Conservation (phyloP, 106 monocot species). For the Dendrobium huoshanense region DNA sequence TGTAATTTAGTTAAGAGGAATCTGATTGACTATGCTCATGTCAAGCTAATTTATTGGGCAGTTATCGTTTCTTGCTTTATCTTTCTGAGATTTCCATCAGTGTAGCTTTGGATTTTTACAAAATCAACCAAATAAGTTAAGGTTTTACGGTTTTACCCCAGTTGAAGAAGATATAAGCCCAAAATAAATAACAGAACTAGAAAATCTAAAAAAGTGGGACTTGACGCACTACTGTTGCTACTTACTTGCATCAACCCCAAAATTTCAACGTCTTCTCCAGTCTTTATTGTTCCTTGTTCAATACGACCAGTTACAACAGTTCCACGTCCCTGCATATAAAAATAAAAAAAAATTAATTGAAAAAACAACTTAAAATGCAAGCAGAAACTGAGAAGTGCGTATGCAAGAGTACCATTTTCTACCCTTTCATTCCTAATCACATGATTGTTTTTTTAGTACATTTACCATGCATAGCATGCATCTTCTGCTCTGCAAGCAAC, state of each 20-base stretch:
- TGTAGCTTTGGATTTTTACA: not conserved
- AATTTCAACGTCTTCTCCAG: slow-evolving; percentile 33
- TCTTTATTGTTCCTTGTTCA: slow-evolving; percentile 36
- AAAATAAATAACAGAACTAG: not conserved
- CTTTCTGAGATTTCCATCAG: not conserved
- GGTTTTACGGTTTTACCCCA: not conserved
- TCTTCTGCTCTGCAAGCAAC: not conserved
- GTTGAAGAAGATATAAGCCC: not conserved
- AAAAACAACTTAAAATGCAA: not conserved
- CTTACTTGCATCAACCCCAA: slow-evolving; percentile 63
- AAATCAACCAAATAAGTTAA: not conserved
- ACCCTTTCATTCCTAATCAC: not conserved
- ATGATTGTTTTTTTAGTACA: not conserved
- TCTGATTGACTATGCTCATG: no score
- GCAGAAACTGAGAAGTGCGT: not conserved
- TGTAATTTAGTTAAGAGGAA: no score
- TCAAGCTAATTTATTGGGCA: not conserved
- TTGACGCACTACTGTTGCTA: not conserved
- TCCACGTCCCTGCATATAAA: slow-evolving; percentile 54
- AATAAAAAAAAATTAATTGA: not conserved
- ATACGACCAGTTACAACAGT: slow-evolving; percentile 74
- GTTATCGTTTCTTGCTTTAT: not conserved
- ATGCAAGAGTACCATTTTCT: not conserved
- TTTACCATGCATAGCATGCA: not conserved
- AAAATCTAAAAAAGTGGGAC: not conserved